Evolutionary conservation across 345 rosid genomes (phyloP).

Genomic region (Hypericum perforatum): DNA sequence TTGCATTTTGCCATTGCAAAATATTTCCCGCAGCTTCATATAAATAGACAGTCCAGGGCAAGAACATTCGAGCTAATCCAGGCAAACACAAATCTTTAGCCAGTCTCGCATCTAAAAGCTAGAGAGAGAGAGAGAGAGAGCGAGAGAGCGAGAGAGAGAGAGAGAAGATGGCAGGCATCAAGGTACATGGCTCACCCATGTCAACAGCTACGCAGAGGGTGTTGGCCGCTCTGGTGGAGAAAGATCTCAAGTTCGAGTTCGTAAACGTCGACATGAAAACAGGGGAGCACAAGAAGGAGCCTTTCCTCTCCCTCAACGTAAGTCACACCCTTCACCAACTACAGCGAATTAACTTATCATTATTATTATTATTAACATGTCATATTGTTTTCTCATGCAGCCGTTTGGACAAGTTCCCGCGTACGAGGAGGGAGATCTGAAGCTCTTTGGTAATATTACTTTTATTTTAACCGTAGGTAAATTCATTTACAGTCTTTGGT

Average conservation of each 20-base stretch:
- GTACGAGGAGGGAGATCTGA: constrained; percentile 7
- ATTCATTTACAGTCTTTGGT: too few species aligned
- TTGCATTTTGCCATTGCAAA: too few species aligned
- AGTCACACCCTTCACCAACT: background rate
- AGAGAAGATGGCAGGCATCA: constrained; percentile 1
- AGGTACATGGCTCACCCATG: constrained; percentile 30
- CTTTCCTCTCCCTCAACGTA: constrained; percentile 53
- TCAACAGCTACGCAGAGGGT: constrained; percentile 47
- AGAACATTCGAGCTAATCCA: too few species aligned
- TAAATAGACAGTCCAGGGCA: too few species aligned
- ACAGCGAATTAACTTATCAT: background rate
- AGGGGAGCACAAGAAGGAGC: constrained; percentile 54
- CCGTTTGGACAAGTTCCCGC: constrained; percentile 12
- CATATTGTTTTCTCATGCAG: constrained; percentile 1
- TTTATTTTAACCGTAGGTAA: too few species aligned
- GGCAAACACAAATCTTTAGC: too few species aligned
- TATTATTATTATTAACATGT: background rate
- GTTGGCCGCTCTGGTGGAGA: constrained; percentile 48
- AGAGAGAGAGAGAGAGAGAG: too few species aligned
- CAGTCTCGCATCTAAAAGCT: too few species aligned
- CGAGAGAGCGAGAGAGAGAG: too few species aligned
- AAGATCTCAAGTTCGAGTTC: constrained; percentile 43
- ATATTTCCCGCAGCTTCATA: too few species aligned
- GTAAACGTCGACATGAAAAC: constrained; percentile 34
- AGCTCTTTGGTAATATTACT: constrained; percentile 10